Conservation (phyloP, 75 land plant genomes). For the Cupressus sempervirens region DNA sequence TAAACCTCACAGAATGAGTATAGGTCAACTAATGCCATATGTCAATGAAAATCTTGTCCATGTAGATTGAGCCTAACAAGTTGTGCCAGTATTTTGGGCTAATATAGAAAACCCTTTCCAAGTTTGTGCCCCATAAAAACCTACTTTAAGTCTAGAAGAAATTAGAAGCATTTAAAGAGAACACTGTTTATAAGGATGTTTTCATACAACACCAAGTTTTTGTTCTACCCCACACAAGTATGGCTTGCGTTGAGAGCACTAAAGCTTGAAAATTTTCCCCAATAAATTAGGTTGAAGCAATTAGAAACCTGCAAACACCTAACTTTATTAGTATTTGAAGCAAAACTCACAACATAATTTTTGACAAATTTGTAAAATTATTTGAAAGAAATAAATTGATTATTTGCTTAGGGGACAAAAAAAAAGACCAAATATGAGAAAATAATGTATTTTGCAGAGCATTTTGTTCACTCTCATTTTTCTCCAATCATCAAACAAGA, state of each 20-base stretch:
- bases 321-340: background rate
- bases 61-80: too few species aligned
- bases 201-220: background rate
- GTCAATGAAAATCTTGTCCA: too few species aligned
- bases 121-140: constrained; percentile 1
- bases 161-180: background rate
- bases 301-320: constrained; percentile 1
- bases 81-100: too few species aligned
- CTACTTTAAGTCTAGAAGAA: background rate
- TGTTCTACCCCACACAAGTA: constrained; percentile 4
- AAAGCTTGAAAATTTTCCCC: background rate
- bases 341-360: background rate
- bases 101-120: too few species aligned
- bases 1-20: too few species aligned
- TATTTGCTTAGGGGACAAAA: background rate
- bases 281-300: background rate
- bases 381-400: background rate
- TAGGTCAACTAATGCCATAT: too few species aligned
- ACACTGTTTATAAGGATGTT: background rate
- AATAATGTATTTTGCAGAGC: background rate
- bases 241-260: background rate
- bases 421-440: background rate
- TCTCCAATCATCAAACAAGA: too few species aligned
- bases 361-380: background rate
- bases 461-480: background rate